Evolutionary conservation across 768 basidiomycete genomes (phyloP).

Genomic region (Lenzites betulinus): DNA sequence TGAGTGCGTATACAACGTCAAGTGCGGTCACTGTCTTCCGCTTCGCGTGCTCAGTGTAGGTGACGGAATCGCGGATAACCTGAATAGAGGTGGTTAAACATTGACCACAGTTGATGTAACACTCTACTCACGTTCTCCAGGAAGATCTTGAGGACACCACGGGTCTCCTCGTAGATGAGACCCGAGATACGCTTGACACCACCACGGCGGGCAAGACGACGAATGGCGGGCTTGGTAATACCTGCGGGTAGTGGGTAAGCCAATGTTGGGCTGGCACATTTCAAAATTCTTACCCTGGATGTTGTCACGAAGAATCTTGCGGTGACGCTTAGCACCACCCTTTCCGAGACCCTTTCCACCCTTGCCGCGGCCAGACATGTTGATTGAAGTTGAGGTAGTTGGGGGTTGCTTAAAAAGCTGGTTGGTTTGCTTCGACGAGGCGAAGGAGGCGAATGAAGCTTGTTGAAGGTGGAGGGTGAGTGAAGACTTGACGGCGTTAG

Average conservation of each 20-base stretch:
- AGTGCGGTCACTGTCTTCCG: constrained; percentile 47
- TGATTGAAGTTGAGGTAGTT: constrained; percentile 25
- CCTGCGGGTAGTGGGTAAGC: constrained; percentile 28
- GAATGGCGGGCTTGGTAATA: constrained; percentile 65
- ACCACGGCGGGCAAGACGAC: constrained; percentile 65
- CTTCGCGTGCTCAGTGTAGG: constrained; percentile 73
- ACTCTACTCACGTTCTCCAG: constrained; percentile 40
- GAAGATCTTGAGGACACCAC: constrained; percentile 62
- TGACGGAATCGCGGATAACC: constrained; percentile 67
- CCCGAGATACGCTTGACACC: constrained; percentile 66
- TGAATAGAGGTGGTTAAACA: constrained; percentile 9
- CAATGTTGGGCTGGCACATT: neutral
- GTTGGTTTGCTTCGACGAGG: constrained; percentile 11
- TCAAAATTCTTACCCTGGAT: constrained; percentile 60
- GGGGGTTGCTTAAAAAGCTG: neutral
- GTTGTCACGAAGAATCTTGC: constrained; percentile 81
- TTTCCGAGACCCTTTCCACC: constrained; percentile 82
- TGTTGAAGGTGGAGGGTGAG: constrained; percentile 6
- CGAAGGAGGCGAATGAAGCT: constrained; percentile 5
- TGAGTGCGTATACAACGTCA: constrained; percentile 53
- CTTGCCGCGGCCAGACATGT: constrained; percentile 80
- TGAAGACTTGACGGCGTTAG: constrained; percentile 1
- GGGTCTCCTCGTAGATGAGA: constrained; percentile 67
- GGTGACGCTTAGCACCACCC: constrained; percentile 78
- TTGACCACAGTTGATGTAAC: neutral